These are phyloP conservation scores for Penicillium nucicola DNA, from an alignment of 495 filamentous ascomycete genomes.

Conservation along the genomic window DNA sequence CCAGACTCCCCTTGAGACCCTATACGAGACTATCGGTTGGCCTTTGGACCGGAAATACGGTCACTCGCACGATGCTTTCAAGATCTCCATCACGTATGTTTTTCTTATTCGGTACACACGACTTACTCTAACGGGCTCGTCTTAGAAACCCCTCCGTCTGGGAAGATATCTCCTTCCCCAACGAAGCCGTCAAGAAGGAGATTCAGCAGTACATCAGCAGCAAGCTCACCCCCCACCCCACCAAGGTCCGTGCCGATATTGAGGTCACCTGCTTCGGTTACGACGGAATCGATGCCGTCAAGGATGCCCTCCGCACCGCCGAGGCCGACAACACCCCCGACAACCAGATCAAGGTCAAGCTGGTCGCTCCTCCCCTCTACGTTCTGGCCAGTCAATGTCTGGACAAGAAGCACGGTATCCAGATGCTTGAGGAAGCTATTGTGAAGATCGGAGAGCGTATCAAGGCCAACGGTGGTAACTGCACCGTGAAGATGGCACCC, in stretches of 20 bases:
- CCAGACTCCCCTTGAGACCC: constrained; percentile 81
- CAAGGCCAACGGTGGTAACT: constrained; percentile 66
- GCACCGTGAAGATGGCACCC: constrained; percentile 91
- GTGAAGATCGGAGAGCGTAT: constrained; percentile 77
- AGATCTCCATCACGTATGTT: constrained; percentile 92
- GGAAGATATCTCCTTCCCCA: constrained; percentile 87
- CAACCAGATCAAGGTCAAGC: constrained; percentile 92
- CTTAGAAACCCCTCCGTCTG: constrained; percentile 89
- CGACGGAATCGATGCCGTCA: constrained; percentile 97
- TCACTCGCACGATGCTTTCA: constrained; percentile 95
- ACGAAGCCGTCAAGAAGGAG: constrained; percentile 79
- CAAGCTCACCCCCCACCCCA: constrained; percentile 92
- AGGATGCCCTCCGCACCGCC: constrained; percentile 79
- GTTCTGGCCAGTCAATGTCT: constrained; percentile 90
- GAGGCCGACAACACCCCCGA: constrained; percentile 86
- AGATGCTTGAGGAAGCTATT: constrained; percentile 81
- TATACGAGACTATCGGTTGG: constrained; percentile 95
- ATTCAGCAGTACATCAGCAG: constrained; percentile 91
- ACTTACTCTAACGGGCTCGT: constrained; percentile 9
- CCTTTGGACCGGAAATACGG: constrained; percentile 97
- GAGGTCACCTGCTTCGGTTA: constrained; percentile 98
- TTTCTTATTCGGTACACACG: not conserved
- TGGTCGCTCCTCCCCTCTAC: constrained; percentile 93
- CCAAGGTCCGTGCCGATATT: constrained; percentile 95
- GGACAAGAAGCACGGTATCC: constrained; percentile 85